These are phyloP conservation scores for Hypoxylon rubiginosum DNA, from an alignment of 2,329 filamentous ascomycete genomes.

Conservation along the genomic window DNA sequence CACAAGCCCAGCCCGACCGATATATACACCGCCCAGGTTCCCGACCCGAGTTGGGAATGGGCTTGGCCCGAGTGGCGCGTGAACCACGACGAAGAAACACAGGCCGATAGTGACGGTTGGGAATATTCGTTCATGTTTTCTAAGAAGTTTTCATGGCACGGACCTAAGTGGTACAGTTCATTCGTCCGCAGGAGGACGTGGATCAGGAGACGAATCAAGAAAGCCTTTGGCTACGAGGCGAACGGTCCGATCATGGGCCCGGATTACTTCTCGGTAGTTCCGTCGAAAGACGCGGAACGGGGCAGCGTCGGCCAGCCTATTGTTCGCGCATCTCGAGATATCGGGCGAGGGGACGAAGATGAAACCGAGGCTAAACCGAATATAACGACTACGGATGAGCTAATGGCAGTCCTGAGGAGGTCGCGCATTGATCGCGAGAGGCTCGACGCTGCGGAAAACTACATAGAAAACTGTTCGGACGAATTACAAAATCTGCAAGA, in stretches of 20 bases:
- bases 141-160: constrained; percentile 85
- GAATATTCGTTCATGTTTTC: constrained; percentile 93
- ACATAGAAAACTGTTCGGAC: constrained; percentile 80
- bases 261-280: constrained; percentile 84
- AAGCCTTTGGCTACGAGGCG: constrained; percentile 59
- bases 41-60: constrained; percentile 97
- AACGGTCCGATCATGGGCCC: constrained; percentile 74
- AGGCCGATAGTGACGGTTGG: constrained; percentile 88
- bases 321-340: constrained; percentile 52
- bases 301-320: constrained; percentile 35
- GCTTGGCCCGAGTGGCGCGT: constrained; percentile 75
- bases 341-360: constrained; percentile 50
- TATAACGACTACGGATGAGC: constrained; percentile 73
- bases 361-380: constrained; percentile 57
- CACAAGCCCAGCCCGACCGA: constrained; percentile 72
- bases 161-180: constrained; percentile 91
- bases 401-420: constrained; percentile 76
- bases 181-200: constrained; percentile 93
- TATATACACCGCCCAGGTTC: constrained; percentile 89
- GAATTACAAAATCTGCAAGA: constrained; percentile 82
- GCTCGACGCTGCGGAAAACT: constrained; percentile 84
- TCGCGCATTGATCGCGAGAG: constrained; percentile 92
- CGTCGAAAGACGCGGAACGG: constrained; percentile 57
- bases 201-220: constrained; percentile 83
- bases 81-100: constrained; percentile 78